phyloP scores from a whole-genome alignment of 208 protist species.

The Acanthamoeba lenticulata region DNA sequence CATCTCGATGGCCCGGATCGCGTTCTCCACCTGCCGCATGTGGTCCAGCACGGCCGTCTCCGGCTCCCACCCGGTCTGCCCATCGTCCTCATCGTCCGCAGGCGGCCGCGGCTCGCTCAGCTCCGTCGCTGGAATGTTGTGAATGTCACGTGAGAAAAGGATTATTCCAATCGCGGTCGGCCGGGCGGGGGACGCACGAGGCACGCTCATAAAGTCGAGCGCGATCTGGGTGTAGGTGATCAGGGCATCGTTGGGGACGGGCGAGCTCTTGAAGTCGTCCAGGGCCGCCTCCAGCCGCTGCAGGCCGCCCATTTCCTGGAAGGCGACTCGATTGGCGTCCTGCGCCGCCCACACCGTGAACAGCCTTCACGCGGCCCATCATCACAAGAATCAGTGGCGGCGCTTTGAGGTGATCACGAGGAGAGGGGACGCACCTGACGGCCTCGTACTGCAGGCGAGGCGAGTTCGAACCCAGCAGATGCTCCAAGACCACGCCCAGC shows the following conservation, averaged over 20 bases:
- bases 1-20: constrained; percentile 16
- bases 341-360: constrained; percentile 12
- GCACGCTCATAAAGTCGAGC: constrained; percentile 44
- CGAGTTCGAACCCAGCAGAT: constrained; percentile 24
- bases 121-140: background rate
- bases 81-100: background rate
- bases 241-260: constrained; percentile 36
- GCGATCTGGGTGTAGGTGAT: constrained; percentile 43
- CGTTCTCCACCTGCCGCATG: constrained; percentile 42
- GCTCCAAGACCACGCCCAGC: constrained; percentile 9
- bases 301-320: constrained; percentile 10
- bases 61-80: background rate
- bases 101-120: background rate
- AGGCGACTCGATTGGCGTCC: constrained; percentile 13
- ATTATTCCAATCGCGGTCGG: background rate
- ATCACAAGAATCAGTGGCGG: background rate
- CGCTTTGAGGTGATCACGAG: background rate
- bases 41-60: constrained; percentile 28
- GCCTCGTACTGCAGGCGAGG: constrained; percentile 54
- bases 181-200: background rate
- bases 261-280: background rate
- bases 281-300: background rate
- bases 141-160: background rate
- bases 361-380: background rate
- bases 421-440: background rate